Percentiles rank a stretch among this genome's conserved stretches.
Conservation (phyloP, 768 basidiomycete genomes). For the Boletus rex-veris region DNA sequence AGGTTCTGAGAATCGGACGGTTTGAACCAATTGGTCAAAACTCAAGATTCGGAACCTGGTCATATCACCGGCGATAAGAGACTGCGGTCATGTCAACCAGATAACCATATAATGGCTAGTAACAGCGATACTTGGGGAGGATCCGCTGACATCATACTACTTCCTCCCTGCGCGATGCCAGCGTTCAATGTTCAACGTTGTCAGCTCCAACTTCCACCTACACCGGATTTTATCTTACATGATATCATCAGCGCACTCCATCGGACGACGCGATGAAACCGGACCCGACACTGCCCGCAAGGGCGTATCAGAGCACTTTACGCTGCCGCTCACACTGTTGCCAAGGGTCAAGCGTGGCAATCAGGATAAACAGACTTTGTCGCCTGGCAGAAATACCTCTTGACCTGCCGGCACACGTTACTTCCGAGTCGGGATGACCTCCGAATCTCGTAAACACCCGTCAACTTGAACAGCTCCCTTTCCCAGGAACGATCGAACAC, state of each 20-base stretch:
- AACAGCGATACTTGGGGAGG: too few species aligned
- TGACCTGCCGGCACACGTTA: background rate
- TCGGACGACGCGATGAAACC: slow-evolving; percentile 5
- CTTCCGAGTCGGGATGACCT: background rate
- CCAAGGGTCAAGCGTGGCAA: background rate
- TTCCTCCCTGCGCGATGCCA: too few species aligned
- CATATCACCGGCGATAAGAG: too few species aligned
- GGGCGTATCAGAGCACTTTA: background rate
- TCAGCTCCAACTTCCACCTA: too few species aligned
- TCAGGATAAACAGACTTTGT: background rate
- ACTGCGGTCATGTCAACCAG: too few species aligned
- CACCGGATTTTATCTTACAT: slow-evolving; percentile 4
- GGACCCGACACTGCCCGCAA: too few species aligned
- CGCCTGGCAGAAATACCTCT: background rate
- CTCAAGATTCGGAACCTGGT: too few species aligned
- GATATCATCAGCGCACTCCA: slow-evolving; percentile 3
- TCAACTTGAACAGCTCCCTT: too few species aligned
- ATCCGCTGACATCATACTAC: too few species aligned
- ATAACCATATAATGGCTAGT: too few species aligned
- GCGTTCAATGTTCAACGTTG: too few species aligned
- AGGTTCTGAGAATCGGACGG: background rate
- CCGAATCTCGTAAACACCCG: background rate
- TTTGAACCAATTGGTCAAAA: background rate
- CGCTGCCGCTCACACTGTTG: background rate
- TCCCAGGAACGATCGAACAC: too few species aligned